Evolutionary conservation across 2,329 filamentous ascomycete genomes (phyloP).

Genomic region (Myriangium duriaei): DNA sequence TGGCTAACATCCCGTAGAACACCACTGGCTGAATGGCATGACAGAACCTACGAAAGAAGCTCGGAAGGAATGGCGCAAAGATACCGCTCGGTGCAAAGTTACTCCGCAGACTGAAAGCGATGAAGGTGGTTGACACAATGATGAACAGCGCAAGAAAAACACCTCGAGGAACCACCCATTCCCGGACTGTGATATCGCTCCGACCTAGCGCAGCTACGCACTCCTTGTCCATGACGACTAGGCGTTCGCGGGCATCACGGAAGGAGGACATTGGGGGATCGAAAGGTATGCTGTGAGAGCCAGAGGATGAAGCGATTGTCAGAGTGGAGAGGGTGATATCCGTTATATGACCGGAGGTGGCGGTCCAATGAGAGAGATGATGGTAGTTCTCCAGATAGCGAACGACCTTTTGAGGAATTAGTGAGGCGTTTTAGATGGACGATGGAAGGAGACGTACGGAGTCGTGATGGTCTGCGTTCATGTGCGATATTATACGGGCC

Average conservation of each 20-base stretch:
- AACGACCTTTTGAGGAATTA: slow-evolving; percentile 34
- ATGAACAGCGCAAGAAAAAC: slow-evolving; percentile 43
- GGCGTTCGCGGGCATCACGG: slow-evolving; percentile 53
- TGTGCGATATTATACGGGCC: slow-evolving; percentile 60
- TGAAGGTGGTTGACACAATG: slow-evolving; percentile 42
- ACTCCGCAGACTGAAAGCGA: slow-evolving; percentile 37
- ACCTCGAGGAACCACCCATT: slow-evolving; percentile 38
- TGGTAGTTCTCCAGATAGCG: slow-evolving; percentile 67
- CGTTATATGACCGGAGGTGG: slow-evolving; percentile 47
- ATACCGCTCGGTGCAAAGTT: slow-evolving; percentile 40
- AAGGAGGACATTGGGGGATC: slow-evolving; percentile 57
- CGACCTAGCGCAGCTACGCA: slow-evolving; percentile 49
- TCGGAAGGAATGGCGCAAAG: slow-evolving; percentile 30
- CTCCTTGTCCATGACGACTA: slow-evolving; percentile 60
- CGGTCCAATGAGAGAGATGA: slow-evolving; percentile 42
- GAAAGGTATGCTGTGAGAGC: slow-evolving; percentile 46
- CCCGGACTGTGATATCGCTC: slow-evolving; percentile 42
- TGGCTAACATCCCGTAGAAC: slow-evolving; percentile 44
- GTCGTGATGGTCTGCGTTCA: slow-evolving; percentile 71
- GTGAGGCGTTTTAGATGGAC: neutral
- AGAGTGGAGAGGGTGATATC: slow-evolving; percentile 55
- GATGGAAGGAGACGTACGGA: slow-evolving; percentile 36
- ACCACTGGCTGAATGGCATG: slow-evolving; percentile 47
- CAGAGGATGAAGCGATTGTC: slow-evolving; percentile 43
- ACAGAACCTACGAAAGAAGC: slow-evolving; percentile 47